These are phyloP conservation scores for Cantharellus anzutake DNA, from an alignment of 768 basidiomycete species.

Conservation along the genomic window DNA sequence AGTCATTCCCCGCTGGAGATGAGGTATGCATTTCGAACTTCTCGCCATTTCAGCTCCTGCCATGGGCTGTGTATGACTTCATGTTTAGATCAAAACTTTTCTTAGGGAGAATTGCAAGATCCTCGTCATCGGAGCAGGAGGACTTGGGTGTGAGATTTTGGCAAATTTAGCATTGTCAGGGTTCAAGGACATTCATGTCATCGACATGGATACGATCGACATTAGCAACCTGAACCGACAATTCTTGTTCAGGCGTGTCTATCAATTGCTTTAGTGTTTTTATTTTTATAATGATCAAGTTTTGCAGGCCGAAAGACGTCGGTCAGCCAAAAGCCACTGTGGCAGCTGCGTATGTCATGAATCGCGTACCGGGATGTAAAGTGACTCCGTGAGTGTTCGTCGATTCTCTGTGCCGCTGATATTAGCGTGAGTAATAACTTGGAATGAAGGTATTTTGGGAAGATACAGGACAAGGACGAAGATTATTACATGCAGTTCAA, in stretches of 20 bases:
- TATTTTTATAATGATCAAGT: not conserved
- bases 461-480: slow-evolving; percentile 94
- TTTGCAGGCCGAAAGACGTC: slow-evolving; percentile 62
- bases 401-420: not conserved
- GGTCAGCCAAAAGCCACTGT: slow-evolving; percentile 86
- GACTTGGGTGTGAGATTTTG: slow-evolving; percentile 89
- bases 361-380: slow-evolving; percentile 83
- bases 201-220: slow-evolving; percentile 99
- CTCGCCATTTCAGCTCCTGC: not conserved
- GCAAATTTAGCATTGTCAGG: slow-evolving; percentile 91
- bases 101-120: slow-evolving; percentile 73
- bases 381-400: slow-evolving; percentile 72
- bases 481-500: slow-evolving; percentile 95
- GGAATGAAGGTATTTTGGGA: slow-evolving; percentile 63
- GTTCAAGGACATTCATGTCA: slow-evolving; percentile 97
- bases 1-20: slow-evolving; percentile 56
- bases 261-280: not conserved
- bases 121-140: slow-evolving; percentile 94
- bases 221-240: slow-evolving; percentile 97
- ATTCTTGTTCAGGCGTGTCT: slow-evolving; percentile 77
- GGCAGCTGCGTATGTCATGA: slow-evolving; percentile 95
- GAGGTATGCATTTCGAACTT: slow-evolving; percentile 28
- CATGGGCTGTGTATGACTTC: not conserved
- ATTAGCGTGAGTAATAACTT: not conserved
- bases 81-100: slow-evolving; percentile 63